These are phyloP conservation scores for Ceratocystis papillata DNA, from an alignment of 2,329 filamentous ascomycete species.

Conservation along the genomic window DNA sequence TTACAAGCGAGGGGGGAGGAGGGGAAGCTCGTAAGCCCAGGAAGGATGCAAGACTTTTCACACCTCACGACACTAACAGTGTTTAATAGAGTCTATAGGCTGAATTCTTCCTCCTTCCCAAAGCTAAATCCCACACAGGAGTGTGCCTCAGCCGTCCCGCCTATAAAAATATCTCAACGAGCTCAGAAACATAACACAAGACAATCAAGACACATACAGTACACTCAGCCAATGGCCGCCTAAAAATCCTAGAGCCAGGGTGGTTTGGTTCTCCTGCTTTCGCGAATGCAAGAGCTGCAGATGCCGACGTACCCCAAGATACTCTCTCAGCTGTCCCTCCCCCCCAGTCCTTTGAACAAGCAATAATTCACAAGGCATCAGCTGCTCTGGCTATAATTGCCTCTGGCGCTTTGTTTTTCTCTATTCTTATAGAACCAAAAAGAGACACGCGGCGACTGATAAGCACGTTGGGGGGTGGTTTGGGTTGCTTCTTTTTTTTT, in stretches of 20 bases:
- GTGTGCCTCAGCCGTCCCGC: no score
- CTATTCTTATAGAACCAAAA: not conserved
- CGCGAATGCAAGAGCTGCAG: slow-evolving; percentile 18
- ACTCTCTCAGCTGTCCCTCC: not conserved
- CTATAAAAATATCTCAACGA: no score
- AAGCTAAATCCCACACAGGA: no score
- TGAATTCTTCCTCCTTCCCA: no score
- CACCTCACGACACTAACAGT: no score
- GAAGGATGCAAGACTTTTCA: no score
- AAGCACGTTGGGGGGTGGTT: no score
- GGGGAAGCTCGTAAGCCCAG: not conserved
- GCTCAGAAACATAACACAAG: not conserved
- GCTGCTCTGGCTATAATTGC: not conserved
- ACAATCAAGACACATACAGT: not conserved
- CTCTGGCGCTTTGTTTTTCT: not conserved
- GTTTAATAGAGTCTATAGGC: no score
- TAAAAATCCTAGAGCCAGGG: not conserved
- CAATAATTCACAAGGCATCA: not conserved
- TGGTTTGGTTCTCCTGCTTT: slow-evolving; percentile 17
- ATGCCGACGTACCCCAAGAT: not conserved
- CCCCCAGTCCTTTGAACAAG: not conserved
- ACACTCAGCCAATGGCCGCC: slow-evolving; percentile 3
- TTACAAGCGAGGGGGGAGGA: not conserved
- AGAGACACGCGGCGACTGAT: no score
- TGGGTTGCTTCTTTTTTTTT: no score